phyloP scores from a whole-genome alignment of 140 eudicot species.

The Ambrosia hybrid region DNA sequence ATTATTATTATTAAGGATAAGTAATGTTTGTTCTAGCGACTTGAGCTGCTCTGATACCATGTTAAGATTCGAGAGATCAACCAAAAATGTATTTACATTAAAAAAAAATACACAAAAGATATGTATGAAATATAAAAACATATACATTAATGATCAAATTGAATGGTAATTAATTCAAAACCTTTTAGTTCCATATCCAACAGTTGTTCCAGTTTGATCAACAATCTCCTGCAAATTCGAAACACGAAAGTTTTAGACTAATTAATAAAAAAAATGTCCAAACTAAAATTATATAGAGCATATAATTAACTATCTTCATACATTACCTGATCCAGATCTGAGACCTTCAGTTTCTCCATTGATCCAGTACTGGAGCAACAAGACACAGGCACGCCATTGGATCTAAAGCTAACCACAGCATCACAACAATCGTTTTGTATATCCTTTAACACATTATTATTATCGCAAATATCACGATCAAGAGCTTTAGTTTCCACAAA shows the following conservation, averaged over 20 bases:
- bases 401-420: slow-evolving; percentile 14
- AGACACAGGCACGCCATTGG: slow-evolving; percentile 27
- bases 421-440: slow-evolving; percentile 18
- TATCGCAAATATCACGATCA: neutral
- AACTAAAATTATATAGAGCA: too few relatives aligned
- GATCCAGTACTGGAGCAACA: slow-evolving; percentile 52
- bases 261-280: too few relatives aligned
- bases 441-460: neutral
- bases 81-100: too few relatives aligned
- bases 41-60: too few relatives aligned
- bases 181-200: slow-evolving; percentile 41
- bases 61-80: too few relatives aligned
- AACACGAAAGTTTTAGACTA: neutral
- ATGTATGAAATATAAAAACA: neutral
- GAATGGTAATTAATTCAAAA: slow-evolving; percentile 15
- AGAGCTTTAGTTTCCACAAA: slow-evolving; percentile 26
- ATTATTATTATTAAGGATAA: too few relatives aligned
- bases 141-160: slow-evolving; percentile 23
- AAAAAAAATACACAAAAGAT: neutral
- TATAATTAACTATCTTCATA: neutral
- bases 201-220: slow-evolving; percentile 28
- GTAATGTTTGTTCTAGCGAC: too few relatives aligned
- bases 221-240: slow-evolving; percentile 30
- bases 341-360: slow-evolving; percentile 31
- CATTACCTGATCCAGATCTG: slow-evolving; percentile 52